Evolutionary conservation across 352 stramenopile species (phyloP).

Genomic region (Pythium sukuiense): DNA sequence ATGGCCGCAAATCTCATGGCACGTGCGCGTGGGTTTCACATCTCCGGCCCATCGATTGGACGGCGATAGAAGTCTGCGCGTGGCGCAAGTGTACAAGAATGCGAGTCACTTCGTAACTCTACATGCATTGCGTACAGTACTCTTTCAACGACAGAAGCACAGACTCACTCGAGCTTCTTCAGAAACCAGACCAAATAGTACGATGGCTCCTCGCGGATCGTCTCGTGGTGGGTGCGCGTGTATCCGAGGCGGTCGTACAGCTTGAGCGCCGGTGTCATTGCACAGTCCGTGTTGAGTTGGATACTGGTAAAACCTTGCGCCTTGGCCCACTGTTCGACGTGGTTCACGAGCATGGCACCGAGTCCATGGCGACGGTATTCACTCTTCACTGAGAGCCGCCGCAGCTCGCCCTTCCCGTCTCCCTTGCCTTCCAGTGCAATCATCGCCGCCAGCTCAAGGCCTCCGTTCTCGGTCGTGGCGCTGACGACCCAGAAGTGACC

Average conservation of each 20-base stretch:
- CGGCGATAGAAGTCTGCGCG: too few relatives aligned
- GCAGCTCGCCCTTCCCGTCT: constrained; percentile 31
- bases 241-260: constrained; percentile 31
- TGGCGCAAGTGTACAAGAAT: too few relatives aligned
- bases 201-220: background rate
- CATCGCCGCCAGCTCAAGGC: constrained; percentile 27
- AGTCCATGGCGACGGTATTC: constrained; percentile 37
- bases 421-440: constrained; percentile 31
- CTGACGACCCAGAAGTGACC: constrained; percentile 55
- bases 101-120: too few relatives aligned
- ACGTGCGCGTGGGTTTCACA: too few relatives aligned
- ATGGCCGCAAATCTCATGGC: too few relatives aligned
- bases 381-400: constrained; percentile 46
- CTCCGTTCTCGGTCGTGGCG: too few relatives aligned
- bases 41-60: too few relatives aligned
- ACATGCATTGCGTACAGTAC: too few relatives aligned
- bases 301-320: constrained; percentile 29
- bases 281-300: constrained; percentile 36
- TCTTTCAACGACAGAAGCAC: too few relatives aligned
- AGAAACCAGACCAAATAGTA: constrained; percentile 22
- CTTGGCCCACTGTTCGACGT: constrained; percentile 46
- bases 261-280: constrained; percentile 34
- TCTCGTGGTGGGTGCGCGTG: constrained; percentile 11
- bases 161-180: constrained; percentile 6
- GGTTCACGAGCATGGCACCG: constrained; percentile 31